These are phyloP conservation scores for Boletus huronensis DNA, from an alignment of 768 basidiomycete species.

Conservation along the genomic window DNA sequence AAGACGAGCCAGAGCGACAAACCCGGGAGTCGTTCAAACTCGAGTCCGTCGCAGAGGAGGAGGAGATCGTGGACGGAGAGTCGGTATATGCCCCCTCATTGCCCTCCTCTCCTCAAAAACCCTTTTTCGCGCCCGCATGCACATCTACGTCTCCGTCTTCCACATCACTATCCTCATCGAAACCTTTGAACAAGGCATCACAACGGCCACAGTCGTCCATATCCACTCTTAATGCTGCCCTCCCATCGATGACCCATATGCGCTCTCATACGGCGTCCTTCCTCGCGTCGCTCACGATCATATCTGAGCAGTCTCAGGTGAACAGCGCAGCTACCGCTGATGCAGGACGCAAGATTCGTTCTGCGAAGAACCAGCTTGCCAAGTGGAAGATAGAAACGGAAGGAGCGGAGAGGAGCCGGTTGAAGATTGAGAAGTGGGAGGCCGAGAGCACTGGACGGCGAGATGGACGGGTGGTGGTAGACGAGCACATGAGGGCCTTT, in stretches of 20 bases:
- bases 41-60: conserved; percentile 40
- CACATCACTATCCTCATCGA: conserved; percentile 38
- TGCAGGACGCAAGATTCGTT: conserved; percentile 81
- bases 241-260: conserved; percentile 66
- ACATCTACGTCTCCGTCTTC: conserved; percentile 50
- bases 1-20: conserved; percentile 29
- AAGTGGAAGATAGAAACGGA: conserved; percentile 83
- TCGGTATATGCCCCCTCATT: conserved; percentile 38
- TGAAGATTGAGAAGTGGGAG: conserved; percentile 80
- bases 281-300: conserved; percentile 66
- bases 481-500: conserved; percentile 76
- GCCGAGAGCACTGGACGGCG: conserved; percentile 40
- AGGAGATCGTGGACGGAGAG: conserved; percentile 38
- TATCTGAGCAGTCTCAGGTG: conserved; percentile 87
- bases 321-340: conserved; percentile 83
- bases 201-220: conserved; percentile 29
- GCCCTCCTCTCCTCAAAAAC: conserved; percentile 50
- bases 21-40: conserved; percentile 30
- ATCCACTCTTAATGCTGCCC: conserved; percentile 32
- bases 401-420: conserved; percentile 75
- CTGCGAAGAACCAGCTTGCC: conserved; percentile 77
- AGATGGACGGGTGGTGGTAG: conserved; percentile 70
- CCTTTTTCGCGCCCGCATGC: conserved; percentile 51
- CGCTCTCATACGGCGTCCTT: conserved; percentile 74
- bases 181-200: conserved; percentile 17